A percentile compares a stretch with the other conserved stretches of the same genome.
These are phyloP conservation scores for Keithomyces neogunnii DNA, from an alignment of 2,329 filamentous ascomycete genomes.

Conservation along the genomic window DNA sequence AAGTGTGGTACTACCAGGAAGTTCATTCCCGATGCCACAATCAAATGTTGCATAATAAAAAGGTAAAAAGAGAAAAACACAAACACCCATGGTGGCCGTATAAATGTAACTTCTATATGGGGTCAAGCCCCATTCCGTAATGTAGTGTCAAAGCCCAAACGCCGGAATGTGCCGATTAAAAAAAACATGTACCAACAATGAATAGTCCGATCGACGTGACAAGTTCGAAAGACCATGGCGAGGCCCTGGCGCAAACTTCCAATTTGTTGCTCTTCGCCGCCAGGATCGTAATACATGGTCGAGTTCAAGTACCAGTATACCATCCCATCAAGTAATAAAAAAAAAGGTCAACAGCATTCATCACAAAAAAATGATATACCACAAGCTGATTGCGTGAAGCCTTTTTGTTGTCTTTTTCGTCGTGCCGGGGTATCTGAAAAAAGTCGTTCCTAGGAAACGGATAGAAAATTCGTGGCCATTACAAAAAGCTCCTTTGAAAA, in stretches of 20 bases:
- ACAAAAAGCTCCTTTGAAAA: constrained; percentile 13
- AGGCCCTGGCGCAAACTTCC: not conserved
- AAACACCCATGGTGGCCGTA: constrained; percentile 1
- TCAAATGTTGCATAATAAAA: constrained; percentile 8
- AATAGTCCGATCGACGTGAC: not conserved
- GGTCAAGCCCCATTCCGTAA: not conserved
- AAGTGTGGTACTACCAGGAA: not conserved
- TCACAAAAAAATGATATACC: constrained; percentile 13
- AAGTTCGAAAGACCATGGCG: not conserved
- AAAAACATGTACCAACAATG: constrained; percentile 20
- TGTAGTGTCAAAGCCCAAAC: constrained; percentile 12
- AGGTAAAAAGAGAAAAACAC: constrained; percentile 5
- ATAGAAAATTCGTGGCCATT: constrained; percentile 25
- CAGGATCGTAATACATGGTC: not conserved
- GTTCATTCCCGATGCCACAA: not conserved
- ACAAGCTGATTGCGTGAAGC: constrained; percentile 14
- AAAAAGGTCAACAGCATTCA: not conserved
- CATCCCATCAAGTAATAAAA: no score
- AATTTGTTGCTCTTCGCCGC: not conserved
- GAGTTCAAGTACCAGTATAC: not conserved
- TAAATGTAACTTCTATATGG: not conserved
- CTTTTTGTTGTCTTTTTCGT: constrained; percentile 24
- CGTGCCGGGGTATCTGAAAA: constrained; percentile 30
- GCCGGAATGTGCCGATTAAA: constrained; percentile 23
- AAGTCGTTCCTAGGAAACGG: constrained; percentile 23